A percentile compares a stretch with the other conserved stretches of the same genome.
Evolutionary conservation across 495 filamentous ascomycete species (phyloP).

Genomic region (Ascodesmis nigricans): DNA sequence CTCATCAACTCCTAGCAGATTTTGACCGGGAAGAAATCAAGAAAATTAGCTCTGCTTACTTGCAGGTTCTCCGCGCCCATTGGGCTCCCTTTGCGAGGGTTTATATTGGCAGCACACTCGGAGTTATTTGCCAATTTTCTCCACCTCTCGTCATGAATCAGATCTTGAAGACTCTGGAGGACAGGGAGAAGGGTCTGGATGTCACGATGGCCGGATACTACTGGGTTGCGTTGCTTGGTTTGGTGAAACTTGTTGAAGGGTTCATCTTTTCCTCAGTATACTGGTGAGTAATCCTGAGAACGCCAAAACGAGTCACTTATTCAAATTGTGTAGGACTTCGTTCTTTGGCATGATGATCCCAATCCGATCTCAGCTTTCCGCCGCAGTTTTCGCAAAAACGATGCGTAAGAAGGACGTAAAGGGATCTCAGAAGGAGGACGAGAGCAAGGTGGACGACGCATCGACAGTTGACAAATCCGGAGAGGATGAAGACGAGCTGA

Average conservation of each 20-base stretch:
- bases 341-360: constrained; percentile 41
- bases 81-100: constrained; percentile 32
- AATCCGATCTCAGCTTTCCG: constrained; percentile 45
- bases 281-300: constrained; percentile 7
- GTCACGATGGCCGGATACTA: constrained; percentile 33
- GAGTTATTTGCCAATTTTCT: constrained; percentile 37
- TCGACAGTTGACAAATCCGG: constrained; percentile 20
- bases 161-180: constrained; percentile 41
- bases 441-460: constrained; percentile 9
- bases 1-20: constrained; percentile 26
- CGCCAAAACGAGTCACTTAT: constrained; percentile 29
- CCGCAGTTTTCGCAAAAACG: constrained; percentile 54
- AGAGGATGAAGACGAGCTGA: constrained; percentile 32
- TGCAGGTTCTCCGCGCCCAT: constrained; percentile 35
- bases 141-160: constrained; percentile 49
- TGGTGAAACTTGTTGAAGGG: constrained; percentile 27
- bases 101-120: constrained; percentile 29
- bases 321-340: constrained; percentile 42
- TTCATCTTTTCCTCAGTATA: constrained; percentile 11
- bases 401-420: constrained; percentile 66
- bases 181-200: constrained; percentile 24
- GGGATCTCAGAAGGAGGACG: constrained; percentile 27
- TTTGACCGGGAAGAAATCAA: constrained; percentile 32
- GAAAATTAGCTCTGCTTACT: constrained; percentile 36
- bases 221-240: constrained; percentile 44